These are phyloP conservation scores for Nepenthes gracilis DNA, from an alignment of 148 eudicot species.

Conservation along the genomic window DNA sequence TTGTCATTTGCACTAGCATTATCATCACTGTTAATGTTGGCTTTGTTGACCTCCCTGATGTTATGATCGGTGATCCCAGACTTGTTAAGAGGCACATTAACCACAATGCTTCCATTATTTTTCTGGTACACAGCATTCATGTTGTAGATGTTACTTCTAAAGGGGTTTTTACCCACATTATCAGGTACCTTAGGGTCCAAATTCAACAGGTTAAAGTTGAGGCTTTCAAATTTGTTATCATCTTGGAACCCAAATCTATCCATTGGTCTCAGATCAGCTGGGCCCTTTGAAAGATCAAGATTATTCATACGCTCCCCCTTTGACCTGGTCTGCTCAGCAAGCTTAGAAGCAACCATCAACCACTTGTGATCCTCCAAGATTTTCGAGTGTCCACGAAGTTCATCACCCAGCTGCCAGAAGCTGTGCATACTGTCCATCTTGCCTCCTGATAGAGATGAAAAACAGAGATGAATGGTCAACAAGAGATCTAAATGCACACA, in stretches of 20 bases:
- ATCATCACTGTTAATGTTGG: conserved; percentile 26
- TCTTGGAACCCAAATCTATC: conserved; percentile 63
- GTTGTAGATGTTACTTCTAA: conserved; percentile 44
- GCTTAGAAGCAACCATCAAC: conserved; percentile 79
- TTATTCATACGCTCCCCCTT: conserved; percentile 83
- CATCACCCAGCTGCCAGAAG: conserved; percentile 91
- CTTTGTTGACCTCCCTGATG: conserved; percentile 43
- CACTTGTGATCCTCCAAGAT: conserved; percentile 87
- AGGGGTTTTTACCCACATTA: conserved; percentile 30
- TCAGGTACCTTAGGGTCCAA: conserved; percentile 56
- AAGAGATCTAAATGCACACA: neutral
- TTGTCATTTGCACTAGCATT: conserved; percentile 47
- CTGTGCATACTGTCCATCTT: conserved; percentile 66
- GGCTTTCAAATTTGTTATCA: conserved; percentile 74
- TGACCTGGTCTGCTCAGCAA: conserved; percentile 88
- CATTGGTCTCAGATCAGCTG: conserved; percentile 47
- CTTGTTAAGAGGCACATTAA: conserved; percentile 46
- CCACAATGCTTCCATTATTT: conserved; percentile 34
- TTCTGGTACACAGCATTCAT: conserved; percentile 58
- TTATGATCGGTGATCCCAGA: conserved; percentile 25
- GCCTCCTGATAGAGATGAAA: conserved; percentile 1
- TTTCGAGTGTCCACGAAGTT: conserved; percentile 77
- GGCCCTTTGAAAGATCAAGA: conserved; percentile 68
- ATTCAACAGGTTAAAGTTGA: conserved; percentile 74
- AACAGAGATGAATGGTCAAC: neutral